Base-by-base conservation (phyloP, 768 basidiomycete genomes). In the Tulasnella sp. region DNA sequence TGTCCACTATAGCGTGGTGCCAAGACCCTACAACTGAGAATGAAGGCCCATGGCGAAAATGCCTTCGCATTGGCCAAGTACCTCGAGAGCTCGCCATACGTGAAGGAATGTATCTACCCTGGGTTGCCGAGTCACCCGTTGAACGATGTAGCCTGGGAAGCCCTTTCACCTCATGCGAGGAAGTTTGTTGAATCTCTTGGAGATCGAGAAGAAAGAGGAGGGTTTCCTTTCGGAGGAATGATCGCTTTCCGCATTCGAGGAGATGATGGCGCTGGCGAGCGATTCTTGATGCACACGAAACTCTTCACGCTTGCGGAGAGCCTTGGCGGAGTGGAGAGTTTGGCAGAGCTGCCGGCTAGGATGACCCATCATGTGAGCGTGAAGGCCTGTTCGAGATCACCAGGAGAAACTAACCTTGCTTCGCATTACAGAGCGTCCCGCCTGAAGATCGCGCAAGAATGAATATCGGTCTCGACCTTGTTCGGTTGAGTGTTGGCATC, bases 151-250 rank as follows among this genome's bases (percentile, higher is more conserved):
- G 55, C 55, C 19, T 21, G 12, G 19, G 25, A 46, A 21, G n/a
- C 25, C 17, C 72, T 89, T 24, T 78, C 84, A 11, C 77, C 81
- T 0, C 85, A 90, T 54, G 89, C 91, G 1, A 73, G 74, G 50
- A 75, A 74, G 61, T 92, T 84, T 66, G 75, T 86, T 21, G 73
- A 80, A 42, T 67, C 62, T 15, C 64, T 76, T 29, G 70, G 69
- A 56, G 63, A 68, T 9, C 66, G 71, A 24, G 60, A 66, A 31
- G 59, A 66, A 24, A 67, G 66, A 31, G 56, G 65, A 62, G 89
- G 86, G 0, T 87, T 97, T 73, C 92, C 92, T 0, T 92, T 83
- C 67, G 85, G 88, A 8, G 93, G 94, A 4, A 92, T 97, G 84
- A 77, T 98, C 54, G 81, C 84, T 3, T 84, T 85, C 72, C 72